Percentiles rank a stretch among this genome's conserved stretches.
Evolutionary conservation across 345 rosid genomes (phyloP).

Genomic region (Viola odorata): DNA sequence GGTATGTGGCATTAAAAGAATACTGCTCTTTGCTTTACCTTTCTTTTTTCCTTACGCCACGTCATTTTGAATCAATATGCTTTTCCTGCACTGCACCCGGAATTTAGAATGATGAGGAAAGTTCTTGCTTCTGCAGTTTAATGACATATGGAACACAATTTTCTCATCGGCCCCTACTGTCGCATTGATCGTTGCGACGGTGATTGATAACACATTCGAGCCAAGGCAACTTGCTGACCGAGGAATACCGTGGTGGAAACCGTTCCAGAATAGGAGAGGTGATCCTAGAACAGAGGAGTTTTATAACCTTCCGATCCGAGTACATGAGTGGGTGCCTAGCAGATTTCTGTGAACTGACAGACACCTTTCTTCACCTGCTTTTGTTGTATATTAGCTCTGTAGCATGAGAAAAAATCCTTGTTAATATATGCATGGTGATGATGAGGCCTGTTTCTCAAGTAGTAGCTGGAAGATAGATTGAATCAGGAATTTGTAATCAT

Average conservation of each 20-base stretch:
- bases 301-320: slow-evolving; percentile 60
- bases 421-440: background rate
- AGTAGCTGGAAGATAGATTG: slow-evolving; percentile 10
- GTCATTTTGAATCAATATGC: background rate
- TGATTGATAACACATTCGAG: slow-evolving; percentile 76
- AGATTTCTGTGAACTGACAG: slow-evolving; percentile 44
- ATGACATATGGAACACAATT: slow-evolving; percentile 75
- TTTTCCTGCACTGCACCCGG: background rate
- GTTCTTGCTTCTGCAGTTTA: slow-evolving; percentile 47
- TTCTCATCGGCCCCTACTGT: slow-evolving; percentile 85
- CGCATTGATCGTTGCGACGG: slow-evolving; percentile 58
- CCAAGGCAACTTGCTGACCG: slow-evolving; percentile 41
- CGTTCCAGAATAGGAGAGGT: slow-evolving; percentile 70
- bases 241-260: slow-evolving; percentile 87
- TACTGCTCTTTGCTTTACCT: background rate
- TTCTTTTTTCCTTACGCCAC: background rate
- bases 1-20: slow-evolving; percentile 46
- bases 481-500: background rate
- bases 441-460: slow-evolving; percentile 16
- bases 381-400: slow-evolving; percentile 5
- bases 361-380: background rate
- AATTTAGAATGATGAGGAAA: background rate
- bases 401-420: slow-evolving; percentile 5
- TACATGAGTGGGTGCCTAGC: slow-evolving; percentile 46
- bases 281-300: slow-evolving; percentile 71